Percentiles rank a stretch among this genome's conserved stretches.
Evolutionary conservation across 2,329 filamentous ascomycete species (phyloP).

Genomic region (Sporothrix protearum): DNA sequence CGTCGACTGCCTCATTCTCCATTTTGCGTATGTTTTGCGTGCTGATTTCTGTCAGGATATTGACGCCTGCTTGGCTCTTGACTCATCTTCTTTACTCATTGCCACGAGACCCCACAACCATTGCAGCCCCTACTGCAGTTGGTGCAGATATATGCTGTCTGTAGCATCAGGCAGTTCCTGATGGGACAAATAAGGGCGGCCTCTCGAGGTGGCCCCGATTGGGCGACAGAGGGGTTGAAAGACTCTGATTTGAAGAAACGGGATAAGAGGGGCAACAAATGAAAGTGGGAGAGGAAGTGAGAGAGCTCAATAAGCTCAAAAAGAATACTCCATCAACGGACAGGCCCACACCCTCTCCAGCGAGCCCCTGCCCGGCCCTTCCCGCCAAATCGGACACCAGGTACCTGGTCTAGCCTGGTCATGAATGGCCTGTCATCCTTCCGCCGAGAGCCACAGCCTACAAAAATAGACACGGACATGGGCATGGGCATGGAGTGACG

Average conservation of each 20-base stretch:
- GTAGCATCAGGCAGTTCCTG: neutral
- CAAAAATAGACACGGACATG: neutral
- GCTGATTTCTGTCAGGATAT: neutral
- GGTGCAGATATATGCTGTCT: neutral
- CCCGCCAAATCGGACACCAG: neutral
- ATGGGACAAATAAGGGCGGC: neutral
- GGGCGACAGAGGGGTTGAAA: neutral
- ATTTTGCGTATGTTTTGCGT: neutral
- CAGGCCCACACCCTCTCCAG: neutral
- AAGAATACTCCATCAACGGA: too few species aligned
- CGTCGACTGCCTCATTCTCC: neutral
- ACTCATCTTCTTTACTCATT: neutral
- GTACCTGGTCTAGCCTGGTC: neutral
- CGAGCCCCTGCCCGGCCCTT: conserved; percentile 1
- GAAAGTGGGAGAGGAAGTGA: neutral
- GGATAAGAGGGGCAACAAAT: neutral
- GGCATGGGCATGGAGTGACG: too few species aligned
- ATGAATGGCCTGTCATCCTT: neutral
- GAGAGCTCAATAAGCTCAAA: neutral
- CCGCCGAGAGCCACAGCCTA: neutral
- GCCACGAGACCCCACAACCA: neutral
- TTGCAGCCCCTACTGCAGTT: neutral
- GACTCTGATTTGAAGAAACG: neutral
- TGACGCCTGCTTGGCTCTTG: neutral
- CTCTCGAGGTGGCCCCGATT: neutral